phyloP scores from a whole-genome alignment of 1,284 basidiomycete species.

The Dichomitus squalens region DNA sequence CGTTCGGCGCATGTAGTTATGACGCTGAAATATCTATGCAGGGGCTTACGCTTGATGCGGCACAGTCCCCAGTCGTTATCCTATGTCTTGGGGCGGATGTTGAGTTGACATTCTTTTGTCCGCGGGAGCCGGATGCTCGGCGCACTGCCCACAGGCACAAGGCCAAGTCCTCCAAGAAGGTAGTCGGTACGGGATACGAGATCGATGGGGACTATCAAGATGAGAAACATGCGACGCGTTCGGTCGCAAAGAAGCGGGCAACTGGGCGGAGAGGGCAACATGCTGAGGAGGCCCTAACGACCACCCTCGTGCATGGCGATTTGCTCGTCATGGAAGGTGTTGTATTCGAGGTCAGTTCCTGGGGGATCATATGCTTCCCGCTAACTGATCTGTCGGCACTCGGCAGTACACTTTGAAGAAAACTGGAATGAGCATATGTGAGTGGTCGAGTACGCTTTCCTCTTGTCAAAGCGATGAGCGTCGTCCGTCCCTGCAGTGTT shows the following conservation, averaged over 20 bases:
- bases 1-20: not conserved
- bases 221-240: not conserved
- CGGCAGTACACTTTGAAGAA: conserved; percentile 9
- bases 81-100: conserved; percentile 37
- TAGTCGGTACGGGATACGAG: not conserved
- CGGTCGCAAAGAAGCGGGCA: not conserved
- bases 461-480: not conserved
- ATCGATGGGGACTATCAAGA: not conserved
- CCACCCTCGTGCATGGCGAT: conserved; percentile 63
- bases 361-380: not conserved
- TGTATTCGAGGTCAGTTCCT: not conserved
- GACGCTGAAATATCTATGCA: conserved; percentile 2
- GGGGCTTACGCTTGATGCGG: conserved; percentile 19
- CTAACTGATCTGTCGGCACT: not conserved
- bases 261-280: not conserved
- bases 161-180: too few relatives aligned
- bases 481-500: not conserved
- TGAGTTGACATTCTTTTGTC: conserved; percentile 27
- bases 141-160: not conserved
- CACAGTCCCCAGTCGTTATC: conserved; percentile 21
- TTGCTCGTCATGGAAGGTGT: conserved; percentile 36
- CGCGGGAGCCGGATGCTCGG: not conserved
- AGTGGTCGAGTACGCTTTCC: not conserved
- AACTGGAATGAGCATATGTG: conserved; percentile 7
- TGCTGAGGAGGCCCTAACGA: conserved; percentile 32